Conservation (phyloP, 306 rosid species). For the Urtica urens region DNA sequence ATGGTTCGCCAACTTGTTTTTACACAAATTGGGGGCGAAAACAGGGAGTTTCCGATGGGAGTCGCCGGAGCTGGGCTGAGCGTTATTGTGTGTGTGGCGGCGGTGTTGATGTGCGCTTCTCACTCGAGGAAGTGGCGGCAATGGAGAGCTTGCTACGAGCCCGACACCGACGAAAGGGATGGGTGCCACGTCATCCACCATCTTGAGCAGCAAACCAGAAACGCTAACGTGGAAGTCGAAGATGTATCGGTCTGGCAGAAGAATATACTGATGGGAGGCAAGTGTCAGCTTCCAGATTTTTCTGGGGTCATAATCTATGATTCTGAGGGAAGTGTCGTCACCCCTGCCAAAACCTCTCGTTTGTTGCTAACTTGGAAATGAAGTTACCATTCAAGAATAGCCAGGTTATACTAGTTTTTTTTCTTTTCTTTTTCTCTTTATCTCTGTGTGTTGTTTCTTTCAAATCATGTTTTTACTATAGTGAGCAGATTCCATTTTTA, state of each 20-base stretch:
- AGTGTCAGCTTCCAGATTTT: slow-evolving; percentile 83
- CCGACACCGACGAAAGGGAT: slow-evolving; percentile 1
- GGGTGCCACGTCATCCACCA: slow-evolving; percentile 5
- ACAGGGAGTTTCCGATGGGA: slow-evolving; percentile 16
- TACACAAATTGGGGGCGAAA: slow-evolving; percentile 17
- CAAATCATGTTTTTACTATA: no score
- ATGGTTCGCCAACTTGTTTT: slow-evolving; percentile 58
- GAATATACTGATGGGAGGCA: slow-evolving; percentile 90
- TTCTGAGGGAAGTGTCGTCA: slow-evolving; percentile 40
- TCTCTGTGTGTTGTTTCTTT: no score
- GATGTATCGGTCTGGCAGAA: slow-evolving; percentile 63
- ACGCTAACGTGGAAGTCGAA: slow-evolving; percentile 15
- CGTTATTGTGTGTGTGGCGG: slow-evolving; percentile 44
- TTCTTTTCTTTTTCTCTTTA: no score
- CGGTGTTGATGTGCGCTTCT: slow-evolving; percentile 75
- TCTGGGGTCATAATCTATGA: slow-evolving; percentile 86
- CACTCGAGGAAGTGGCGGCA: slow-evolving; percentile 40
- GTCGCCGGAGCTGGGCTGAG: slow-evolving; percentile 29
- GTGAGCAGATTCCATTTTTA: no score
- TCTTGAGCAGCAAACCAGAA: slow-evolving; percentile 12
- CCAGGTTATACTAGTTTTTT: no score
- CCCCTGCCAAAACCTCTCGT: slow-evolving; percentile 36
- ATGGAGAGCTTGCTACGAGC: slow-evolving; percentile 32
- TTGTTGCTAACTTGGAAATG: slow-evolving; percentile 62
- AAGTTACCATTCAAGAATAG: no score